These are phyloP conservation scores for Dactylellina sp. DNA, from an alignment of 2,329 filamentous ascomycete genomes.

Conservation along the genomic window DNA sequence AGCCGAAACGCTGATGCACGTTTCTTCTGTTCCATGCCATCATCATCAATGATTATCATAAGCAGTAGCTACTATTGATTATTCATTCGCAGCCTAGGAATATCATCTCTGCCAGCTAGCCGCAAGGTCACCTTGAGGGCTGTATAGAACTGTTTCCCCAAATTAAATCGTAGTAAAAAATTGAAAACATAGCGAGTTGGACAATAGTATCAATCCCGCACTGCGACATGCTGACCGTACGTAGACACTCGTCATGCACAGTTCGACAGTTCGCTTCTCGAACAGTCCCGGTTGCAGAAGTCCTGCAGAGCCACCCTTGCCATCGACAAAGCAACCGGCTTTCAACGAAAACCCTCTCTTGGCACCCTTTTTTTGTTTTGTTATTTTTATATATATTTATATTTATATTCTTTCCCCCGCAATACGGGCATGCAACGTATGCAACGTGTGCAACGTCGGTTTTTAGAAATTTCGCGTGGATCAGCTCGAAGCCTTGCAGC, in stretches of 20 bases:
- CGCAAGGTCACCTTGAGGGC: background rate
- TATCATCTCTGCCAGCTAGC: background rate
- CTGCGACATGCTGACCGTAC: background rate
- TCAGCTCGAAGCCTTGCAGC: background rate
- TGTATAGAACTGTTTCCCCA: too few relatives aligned
- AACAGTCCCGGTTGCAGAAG: background rate
- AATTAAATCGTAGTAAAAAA: background rate
- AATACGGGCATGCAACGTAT: conserved; percentile 2
- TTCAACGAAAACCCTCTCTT: too few relatives aligned
- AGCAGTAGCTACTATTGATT: background rate
- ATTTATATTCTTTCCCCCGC: conserved; percentile 4
- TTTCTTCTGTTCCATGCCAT: conserved; percentile 16
- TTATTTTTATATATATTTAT: too few relatives aligned
- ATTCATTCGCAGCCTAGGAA: background rate
- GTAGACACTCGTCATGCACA: background rate
- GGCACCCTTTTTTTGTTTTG: too few relatives aligned
- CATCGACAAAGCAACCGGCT: too few relatives aligned
- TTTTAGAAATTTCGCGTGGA: conserved; percentile 11
- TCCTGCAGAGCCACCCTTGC: background rate
- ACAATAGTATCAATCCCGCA: background rate
- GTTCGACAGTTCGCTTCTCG: too few relatives aligned
- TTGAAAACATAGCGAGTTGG: conserved; percentile 2
- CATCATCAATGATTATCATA: background rate
- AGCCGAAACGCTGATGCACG: conserved; percentile 26
- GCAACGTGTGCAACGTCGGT: conserved; percentile 4